Base-by-base conservation (phyloP, 352 stramenopile genomes). In the Pythium folliculosum region DNA sequence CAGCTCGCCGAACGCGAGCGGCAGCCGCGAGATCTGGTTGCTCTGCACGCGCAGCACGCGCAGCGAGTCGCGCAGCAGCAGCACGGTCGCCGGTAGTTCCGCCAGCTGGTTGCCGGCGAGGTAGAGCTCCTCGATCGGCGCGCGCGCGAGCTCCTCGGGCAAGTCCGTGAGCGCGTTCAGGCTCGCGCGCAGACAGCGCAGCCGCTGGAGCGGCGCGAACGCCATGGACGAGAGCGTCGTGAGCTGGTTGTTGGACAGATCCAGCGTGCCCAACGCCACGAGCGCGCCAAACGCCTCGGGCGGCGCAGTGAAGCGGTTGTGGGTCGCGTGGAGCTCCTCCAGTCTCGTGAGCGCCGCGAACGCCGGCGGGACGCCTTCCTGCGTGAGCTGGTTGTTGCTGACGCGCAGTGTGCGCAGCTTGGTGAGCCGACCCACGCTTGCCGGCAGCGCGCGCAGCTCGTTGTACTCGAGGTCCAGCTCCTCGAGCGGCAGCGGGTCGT, bases 381-480 rank as follows among this genome's bases (percentile, higher is more conserved):
- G n/a, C 5, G 25, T 40, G 23, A 93, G 52, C 9, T 47, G 58
- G 52, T 93, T 93, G 58, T 89, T 87, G 17, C 75, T 75, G 0
- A 51, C 74, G 19, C 74, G 76, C 17, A 91, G 55, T 10, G 83
- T 52, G 25, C 68, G 60, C 19, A 93, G 72, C 47, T 74, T 77
- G 2, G 48, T 70, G 25, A 86, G 73, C 14, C 71, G 76, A 1
- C 59, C 64, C 16, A 93, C 75, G 0, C 80, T 86, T 2, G 59
- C 14, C 0, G 85, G 85, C 17, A 91, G 32, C 14, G 19, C 38
- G 8, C 70, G 55, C 1, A 93, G 48, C 12, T 72, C 66, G 63
- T 93, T 93, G 70, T 91, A 84, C 50, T 89, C 82, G 52, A 91
- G 59, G 40, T 93, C 85, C 19, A 93, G 63, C 19, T 81, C 80